phyloP scores from a whole-genome alignment of 2,329 filamentous ascomycete genomes.

The Pseudovirgaria hyperparasitica region DNA sequence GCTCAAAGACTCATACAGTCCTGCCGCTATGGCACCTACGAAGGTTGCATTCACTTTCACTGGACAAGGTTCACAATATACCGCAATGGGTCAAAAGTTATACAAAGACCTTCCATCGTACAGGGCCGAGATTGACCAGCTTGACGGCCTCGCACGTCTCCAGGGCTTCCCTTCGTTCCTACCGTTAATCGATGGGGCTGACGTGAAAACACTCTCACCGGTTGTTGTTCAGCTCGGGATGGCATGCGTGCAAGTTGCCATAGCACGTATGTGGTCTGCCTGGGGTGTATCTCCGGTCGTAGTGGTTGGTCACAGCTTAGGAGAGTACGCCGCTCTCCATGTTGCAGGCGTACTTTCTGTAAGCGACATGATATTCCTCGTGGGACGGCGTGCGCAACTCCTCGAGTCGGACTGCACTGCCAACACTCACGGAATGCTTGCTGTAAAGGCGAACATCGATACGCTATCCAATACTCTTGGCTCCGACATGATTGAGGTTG shows the following conservation, averaged over 20 bases:
- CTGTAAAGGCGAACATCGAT: slow-evolving; percentile 40
- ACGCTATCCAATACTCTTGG: slow-evolving; percentile 42
- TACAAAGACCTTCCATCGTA: slow-evolving; percentile 36
- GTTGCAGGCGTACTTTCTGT: slow-evolving; percentile 58
- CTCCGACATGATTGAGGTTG: slow-evolving; percentile 38
- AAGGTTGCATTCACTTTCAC: slow-evolving; percentile 41
- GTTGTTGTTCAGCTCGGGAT: slow-evolving; percentile 40
- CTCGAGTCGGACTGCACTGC: slow-evolving; percentile 52
- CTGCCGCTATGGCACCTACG: slow-evolving; percentile 39
- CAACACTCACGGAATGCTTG: slow-evolving; percentile 55
- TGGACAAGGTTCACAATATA: slow-evolving; percentile 40
- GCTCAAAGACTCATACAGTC: slow-evolving; percentile 37
- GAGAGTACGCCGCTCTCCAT: slow-evolving; percentile 62
- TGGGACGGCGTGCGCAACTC: slow-evolving; percentile 54
- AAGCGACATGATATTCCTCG: slow-evolving; percentile 58
- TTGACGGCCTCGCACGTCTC: slow-evolving; percentile 33
- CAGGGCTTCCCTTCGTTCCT: slow-evolving; percentile 37
- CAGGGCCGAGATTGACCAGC: slow-evolving; percentile 36
- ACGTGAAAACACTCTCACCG: slow-evolving; percentile 36
- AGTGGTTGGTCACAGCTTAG: slow-evolving; percentile 48
- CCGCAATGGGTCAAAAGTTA: slow-evolving; percentile 35
- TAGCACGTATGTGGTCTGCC: slow-evolving; percentile 40
- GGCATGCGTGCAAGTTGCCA: slow-evolving; percentile 39
- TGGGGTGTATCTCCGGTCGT: slow-evolving; percentile 41
- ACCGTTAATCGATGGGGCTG: slow-evolving; percentile 35